Evolutionary conservation across 2,329 filamentous ascomycete species (phyloP).

Genomic region (Colletotrichum tabaci): DNA sequence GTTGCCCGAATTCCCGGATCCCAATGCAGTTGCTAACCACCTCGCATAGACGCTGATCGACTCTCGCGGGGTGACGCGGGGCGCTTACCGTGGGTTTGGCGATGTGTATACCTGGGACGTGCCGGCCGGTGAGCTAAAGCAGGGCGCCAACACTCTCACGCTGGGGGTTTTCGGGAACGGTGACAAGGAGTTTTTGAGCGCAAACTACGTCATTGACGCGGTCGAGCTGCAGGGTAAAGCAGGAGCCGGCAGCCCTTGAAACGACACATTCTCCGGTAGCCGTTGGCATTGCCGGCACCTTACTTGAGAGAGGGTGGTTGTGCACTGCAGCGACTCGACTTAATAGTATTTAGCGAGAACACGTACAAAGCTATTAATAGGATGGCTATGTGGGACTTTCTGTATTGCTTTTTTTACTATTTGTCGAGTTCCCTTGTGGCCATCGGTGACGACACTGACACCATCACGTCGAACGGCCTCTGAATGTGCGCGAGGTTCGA

Average conservation of each 20-base stretch:
- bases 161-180: conserved; percentile 67
- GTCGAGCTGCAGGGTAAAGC: conserved; percentile 36
- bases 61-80: conserved; percentile 70
- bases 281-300: neutral
- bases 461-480: rapidly evolving
- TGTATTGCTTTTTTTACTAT: no score
- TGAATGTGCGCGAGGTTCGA: neutral
- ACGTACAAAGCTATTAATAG: no score
- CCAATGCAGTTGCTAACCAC: conserved; percentile 43
- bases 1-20: no score
- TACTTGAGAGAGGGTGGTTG: no score
- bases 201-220: conserved; percentile 54
- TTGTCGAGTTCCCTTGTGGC: no score
- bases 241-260: neutral
- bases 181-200: conserved; percentile 63
- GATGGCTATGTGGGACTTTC: no score
- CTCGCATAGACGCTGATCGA: conserved; percentile 58
- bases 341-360: no score
- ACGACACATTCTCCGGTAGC: neutral
- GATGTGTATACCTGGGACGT: conserved; percentile 70
- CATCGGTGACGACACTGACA: no score
- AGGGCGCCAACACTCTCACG: conserved; percentile 68
- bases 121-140: conserved; percentile 64
- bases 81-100: conserved; percentile 70
- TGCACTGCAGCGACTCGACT: neutral